Percentiles rank a stretch among this genome's conserved stretches.
These are phyloP conservation scores for Neonectria ditissima DNA, from an alignment of 2,329 filamentous ascomycete genomes.

Conservation along the genomic window DNA sequence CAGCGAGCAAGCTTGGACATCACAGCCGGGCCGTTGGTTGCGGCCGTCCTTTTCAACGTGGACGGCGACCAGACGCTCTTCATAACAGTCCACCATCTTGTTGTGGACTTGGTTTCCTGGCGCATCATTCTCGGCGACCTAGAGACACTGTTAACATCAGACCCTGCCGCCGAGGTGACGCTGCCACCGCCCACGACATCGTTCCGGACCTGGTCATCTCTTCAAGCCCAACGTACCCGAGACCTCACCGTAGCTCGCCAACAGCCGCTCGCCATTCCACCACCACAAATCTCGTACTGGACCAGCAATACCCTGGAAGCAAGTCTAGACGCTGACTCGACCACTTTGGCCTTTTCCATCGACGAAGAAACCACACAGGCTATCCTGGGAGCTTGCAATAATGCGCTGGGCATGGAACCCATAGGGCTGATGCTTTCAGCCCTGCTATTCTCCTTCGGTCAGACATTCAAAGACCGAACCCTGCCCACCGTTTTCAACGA, in stretches of 20 bases:
- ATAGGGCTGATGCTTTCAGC: slow-evolving; percentile 29
- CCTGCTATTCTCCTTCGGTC: slow-evolving; percentile 17
- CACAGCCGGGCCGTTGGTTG: slow-evolving; percentile 12
- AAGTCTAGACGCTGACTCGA: neutral
- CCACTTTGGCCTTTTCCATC: slow-evolving; percentile 13
- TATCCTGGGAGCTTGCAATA: slow-evolving; percentile 20
- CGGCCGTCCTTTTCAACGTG: slow-evolving; percentile 16
- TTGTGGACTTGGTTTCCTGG: slow-evolving; percentile 25
- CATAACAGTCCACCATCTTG: slow-evolving; percentile 25
- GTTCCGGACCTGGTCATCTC: slow-evolving; percentile 23
- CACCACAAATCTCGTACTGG: slow-evolving; percentile 26
- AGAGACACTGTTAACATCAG: slow-evolving; percentile 7
- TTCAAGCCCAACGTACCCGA: slow-evolving; percentile 12
- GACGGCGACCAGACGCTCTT: slow-evolving; percentile 18
- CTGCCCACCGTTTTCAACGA: slow-evolving; percentile 53
- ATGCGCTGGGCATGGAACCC: slow-evolving; percentile 18
- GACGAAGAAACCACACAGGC: slow-evolving; percentile 11
- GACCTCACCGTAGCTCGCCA: neutral
- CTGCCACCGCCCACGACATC: slow-evolving; percentile 11
- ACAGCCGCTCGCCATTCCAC: slow-evolving; percentile 5
- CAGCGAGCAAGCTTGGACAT: slow-evolving; percentile 19
- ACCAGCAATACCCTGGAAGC: neutral
- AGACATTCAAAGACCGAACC: slow-evolving; percentile 49
- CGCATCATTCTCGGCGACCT: slow-evolving; percentile 24
- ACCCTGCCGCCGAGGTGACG: neutral